A percentile compares a stretch with the other conserved stretches of the same genome.
These are phyloP conservation scores for Yarrowia sp. DNA, from an alignment of 805 yeast genomes.

Conservation along the genomic window DNA sequence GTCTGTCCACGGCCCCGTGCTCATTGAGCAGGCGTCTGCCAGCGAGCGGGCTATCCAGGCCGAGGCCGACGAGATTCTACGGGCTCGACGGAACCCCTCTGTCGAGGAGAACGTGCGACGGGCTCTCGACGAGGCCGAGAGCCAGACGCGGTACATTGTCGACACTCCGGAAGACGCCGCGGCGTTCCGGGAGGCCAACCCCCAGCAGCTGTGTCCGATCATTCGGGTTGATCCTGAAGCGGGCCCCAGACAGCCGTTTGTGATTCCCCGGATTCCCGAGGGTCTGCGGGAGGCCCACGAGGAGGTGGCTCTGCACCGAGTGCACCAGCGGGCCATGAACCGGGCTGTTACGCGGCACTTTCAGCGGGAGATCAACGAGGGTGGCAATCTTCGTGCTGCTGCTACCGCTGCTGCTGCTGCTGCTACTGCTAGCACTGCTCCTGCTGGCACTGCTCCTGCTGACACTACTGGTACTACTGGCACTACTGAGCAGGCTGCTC, in stretches of 20 bases:
- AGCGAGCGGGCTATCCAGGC: slow-evolving; percentile 14
- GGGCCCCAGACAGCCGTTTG: background rate
- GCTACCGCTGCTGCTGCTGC: background rate
- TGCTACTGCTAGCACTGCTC: background rate
- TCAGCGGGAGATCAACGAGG: background rate
- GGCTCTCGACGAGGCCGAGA: background rate
- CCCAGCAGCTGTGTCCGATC: background rate
- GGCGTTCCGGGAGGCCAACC: slow-evolving; percentile 1
- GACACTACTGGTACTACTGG: too few species aligned
- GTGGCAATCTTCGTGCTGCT: too few species aligned
- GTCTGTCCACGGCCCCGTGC: background rate
- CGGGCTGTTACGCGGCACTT: background rate
- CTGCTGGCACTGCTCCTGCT: background rate
- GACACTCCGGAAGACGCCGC: slow-evolving; percentile 11
- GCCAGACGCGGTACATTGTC: slow-evolving; percentile 5
- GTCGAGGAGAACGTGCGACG: background rate
- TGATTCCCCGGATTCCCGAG: slow-evolving; percentile 8
- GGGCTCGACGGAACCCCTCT: background rate
- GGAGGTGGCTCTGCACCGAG: slow-evolving; percentile 6
- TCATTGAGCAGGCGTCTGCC: background rate
- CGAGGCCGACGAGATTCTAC: slow-evolving; percentile 2
- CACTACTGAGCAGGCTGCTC: too few species aligned
- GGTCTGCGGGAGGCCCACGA: background rate
- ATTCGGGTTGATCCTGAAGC: slow-evolving; percentile 6
- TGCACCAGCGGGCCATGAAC: background rate